Conservation (phyloP, 371 early-diverging fungal genomes). For the Dichotomocladium elegans region DNA sequence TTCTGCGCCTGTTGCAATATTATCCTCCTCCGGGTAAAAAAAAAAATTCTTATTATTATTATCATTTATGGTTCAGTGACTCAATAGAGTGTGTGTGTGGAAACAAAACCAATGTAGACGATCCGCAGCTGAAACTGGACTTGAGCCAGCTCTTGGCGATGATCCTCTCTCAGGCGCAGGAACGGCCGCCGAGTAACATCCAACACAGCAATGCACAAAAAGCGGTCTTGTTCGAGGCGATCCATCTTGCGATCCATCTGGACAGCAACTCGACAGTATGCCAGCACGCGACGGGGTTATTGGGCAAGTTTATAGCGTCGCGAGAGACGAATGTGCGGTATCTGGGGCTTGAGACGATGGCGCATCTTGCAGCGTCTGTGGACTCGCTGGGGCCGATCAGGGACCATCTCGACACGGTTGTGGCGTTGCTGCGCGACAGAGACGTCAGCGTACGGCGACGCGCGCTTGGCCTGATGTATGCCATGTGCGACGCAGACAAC, state of each 20-base stretch:
- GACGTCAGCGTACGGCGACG: conserved; percentile 94
- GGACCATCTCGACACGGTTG: conserved; percentile 84
- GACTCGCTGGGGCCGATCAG: conserved; percentile 85
- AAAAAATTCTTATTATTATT: background rate
- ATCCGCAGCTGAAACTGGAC: conserved; percentile 57
- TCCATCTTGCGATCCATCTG: conserved; percentile 90
- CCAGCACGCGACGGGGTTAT: conserved; percentile 73
- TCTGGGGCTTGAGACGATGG: conserved; percentile 94
- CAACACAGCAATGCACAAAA: conserved; percentile 97
- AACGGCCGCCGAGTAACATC: conserved; percentile 89
- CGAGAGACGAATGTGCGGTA: conserved; percentile 96
- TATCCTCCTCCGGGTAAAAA: conserved; percentile 87
- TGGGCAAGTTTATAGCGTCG: conserved; percentile 85
- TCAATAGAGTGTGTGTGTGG: background rate
- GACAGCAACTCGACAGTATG: conserved; percentile 87
- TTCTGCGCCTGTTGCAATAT: conserved; percentile 90
- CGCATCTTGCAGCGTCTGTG: conserved; percentile 87
- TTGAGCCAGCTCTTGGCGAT: conserved; percentile 71
- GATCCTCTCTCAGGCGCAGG: conserved; percentile 81
- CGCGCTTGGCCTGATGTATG: conserved; percentile 91
- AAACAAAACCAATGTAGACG: conserved; percentile 26
- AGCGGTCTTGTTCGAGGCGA: conserved; percentile 94
- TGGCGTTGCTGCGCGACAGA: conserved; percentile 87
- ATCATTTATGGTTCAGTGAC: background rate
- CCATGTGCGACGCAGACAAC: conserved; percentile 92